Percentiles rank a stretch among this genome's conserved stretches.
Evolutionary conservation across 2,329 filamentous ascomycete genomes (phyloP).

Genomic region (Orbilia quercus): DNA sequence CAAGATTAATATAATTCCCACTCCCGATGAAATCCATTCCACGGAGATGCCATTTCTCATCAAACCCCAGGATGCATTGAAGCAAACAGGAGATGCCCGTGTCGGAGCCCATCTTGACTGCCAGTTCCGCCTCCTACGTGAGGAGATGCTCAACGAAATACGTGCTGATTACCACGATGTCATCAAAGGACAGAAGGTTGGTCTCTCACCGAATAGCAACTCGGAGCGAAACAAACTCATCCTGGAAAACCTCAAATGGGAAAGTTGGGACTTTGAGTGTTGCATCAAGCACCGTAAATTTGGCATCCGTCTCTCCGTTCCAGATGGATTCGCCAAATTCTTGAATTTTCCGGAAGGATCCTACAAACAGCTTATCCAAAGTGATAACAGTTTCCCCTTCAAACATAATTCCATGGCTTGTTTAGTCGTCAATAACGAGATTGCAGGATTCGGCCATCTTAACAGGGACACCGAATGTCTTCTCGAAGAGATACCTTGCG

Average conservation of each 20-base stretch:
- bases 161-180: constrained; percentile 70
- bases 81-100: constrained; percentile 62
- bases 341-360: constrained; percentile 59
- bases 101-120: constrained; percentile 71
- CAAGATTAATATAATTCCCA: constrained; percentile 73
- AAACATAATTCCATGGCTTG: constrained; percentile 73
- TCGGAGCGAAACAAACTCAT: constrained; percentile 63
- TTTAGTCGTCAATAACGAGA: constrained; percentile 67
- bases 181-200: constrained; percentile 65
- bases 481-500: constrained; percentile 65
- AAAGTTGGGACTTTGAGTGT: constrained; percentile 64
- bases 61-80: constrained; percentile 64
- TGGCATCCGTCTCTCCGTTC: constrained; percentile 64
- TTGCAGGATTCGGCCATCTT: constrained; percentile 72
- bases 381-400: constrained; percentile 67
- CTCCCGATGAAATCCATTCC: constrained; percentile 72
- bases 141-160: constrained; percentile 77
- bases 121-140: constrained; percentile 76
- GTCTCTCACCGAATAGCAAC: constrained; percentile 62
- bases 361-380: constrained; percentile 63
- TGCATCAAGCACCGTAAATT: constrained; percentile 58
- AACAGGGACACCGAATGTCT: constrained; percentile 66
- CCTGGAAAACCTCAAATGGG: constrained; percentile 60
- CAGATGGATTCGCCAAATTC: constrained; percentile 61
- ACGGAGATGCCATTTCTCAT: constrained; percentile 69